phyloP scores from a whole-genome alignment of 768 basidiomycete genomes.

The Phaffia australis region DNA sequence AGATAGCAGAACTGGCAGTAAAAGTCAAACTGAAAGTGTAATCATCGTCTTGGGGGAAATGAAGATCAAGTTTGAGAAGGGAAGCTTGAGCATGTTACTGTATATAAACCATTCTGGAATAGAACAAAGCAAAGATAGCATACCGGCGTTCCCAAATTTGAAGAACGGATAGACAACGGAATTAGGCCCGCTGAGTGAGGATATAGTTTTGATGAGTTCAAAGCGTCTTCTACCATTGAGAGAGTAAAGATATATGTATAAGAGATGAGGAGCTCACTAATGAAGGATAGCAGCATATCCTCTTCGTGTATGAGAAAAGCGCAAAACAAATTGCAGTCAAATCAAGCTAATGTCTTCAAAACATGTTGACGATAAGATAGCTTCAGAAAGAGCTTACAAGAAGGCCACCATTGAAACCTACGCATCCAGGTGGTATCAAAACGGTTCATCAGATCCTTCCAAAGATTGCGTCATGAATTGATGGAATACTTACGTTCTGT shows the following conservation, averaged over 20 bases:
- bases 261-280: constrained; percentile 28
- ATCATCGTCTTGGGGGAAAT: constrained; percentile 36
- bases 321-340: no score
- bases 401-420: constrained; percentile 16
- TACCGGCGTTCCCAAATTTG: constrained; percentile 30
- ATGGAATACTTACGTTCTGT: constrained; percentile 39
- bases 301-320: background rate
- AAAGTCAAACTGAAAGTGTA: constrained; percentile 42
- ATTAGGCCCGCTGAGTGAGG: constrained; percentile 35
- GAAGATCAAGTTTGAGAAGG: constrained; percentile 8
- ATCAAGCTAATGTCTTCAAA: no score
- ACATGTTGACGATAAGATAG: background rate
- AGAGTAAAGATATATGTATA: constrained; percentile 39
- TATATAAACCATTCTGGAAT: no score
- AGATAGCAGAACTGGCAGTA: constrained; percentile 39
- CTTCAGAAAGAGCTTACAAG: background rate
- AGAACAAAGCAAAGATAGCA: no score
- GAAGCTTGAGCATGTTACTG: no score
- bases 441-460: constrained; percentile 6
- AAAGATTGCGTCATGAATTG: constrained; percentile 19
- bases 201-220: no score
- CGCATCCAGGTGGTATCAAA: background rate
- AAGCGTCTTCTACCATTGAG: constrained; percentile 33
- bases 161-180: constrained; percentile 42
- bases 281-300: background rate